A percentile compares a stretch with the other conserved stretches of the same genome.
These are phyloP conservation scores for Geranium brycei DNA, from an alignment of 345 rosid genomes.

Conservation along the genomic window DNA sequence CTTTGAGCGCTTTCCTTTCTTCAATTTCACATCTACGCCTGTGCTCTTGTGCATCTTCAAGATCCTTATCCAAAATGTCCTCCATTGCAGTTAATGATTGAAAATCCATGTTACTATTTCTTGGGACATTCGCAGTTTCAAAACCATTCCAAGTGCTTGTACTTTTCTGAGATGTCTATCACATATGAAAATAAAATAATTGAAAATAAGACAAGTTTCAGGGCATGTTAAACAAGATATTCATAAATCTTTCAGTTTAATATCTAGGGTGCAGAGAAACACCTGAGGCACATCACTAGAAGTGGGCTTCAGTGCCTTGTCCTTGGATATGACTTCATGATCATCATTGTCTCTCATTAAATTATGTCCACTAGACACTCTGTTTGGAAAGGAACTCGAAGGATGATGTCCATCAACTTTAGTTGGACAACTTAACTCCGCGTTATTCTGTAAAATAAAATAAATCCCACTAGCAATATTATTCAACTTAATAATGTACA, in stretches of 20 bases:
- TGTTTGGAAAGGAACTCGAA: slow-evolving; percentile 17
- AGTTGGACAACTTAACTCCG: slow-evolving; percentile 13
- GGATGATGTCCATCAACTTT: slow-evolving; percentile 14
- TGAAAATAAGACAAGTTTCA: not conserved
- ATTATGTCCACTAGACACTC: slow-evolving; percentile 23
- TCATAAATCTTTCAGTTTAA: not conserved
- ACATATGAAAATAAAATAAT: slow-evolving; percentile 11
- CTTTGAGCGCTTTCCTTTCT: slow-evolving; percentile 84
- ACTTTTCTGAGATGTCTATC: slow-evolving; percentile 33
- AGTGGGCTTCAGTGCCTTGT: slow-evolving; percentile 19
- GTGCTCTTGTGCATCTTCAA: slow-evolving; percentile 70
- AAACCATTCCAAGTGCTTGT: slow-evolving; percentile 25
- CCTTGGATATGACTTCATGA: slow-evolving; percentile 22
- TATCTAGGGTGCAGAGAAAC: slow-evolving; percentile 12
- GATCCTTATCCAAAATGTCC: slow-evolving; percentile 73
- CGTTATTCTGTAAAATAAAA: slow-evolving; percentile 15
- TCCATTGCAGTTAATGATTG: slow-evolving; percentile 51
- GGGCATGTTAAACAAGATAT: no score
- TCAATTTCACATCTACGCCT: slow-evolving; percentile 71
- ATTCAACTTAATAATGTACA: not conserved
- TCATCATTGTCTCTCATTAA: slow-evolving; percentile 13
- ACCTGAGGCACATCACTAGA: slow-evolving; percentile 32
- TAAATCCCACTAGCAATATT: not conserved
- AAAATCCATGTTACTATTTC: slow-evolving; percentile 27
- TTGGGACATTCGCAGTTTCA: slow-evolving; percentile 25